Percentiles rank a stretch among this genome's conserved stretches.
phyloP scores from a whole-genome alignment of 2,329 filamentous ascomycete species.

The Lachnum nothofagi region DNA sequence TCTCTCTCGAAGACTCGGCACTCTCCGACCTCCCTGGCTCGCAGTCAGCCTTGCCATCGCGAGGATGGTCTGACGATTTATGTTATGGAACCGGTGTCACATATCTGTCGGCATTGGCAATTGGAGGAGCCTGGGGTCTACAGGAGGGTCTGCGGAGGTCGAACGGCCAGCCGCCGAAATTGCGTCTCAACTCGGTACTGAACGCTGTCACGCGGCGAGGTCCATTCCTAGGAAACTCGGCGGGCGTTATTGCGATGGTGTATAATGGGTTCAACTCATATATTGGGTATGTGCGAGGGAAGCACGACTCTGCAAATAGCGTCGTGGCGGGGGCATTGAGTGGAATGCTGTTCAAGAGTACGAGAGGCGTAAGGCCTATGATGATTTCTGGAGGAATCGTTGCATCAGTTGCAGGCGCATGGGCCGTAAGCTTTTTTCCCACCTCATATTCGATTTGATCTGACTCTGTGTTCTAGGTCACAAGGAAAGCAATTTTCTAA shows the following conservation, averaged over 20 bases:
- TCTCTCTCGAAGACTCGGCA: conserved; percentile 85
- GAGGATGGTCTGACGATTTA: conserved; percentile 95
- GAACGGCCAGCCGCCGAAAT: conserved; percentile 74
- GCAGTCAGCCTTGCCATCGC: conserved; percentile 83
- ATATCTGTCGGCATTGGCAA: conserved; percentile 78
- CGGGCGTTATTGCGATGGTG: conserved; percentile 88
- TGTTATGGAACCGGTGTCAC: conserved; percentile 96
- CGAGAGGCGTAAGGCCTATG: conserved; percentile 84
- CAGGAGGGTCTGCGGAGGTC: conserved; percentile 81
- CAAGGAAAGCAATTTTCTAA: conserved; percentile 47
- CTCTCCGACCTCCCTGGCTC: conserved; percentile 81
- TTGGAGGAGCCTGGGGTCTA: conserved; percentile 89
- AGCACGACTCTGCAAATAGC: conserved; percentile 87
- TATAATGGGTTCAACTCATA: conserved; percentile 92
- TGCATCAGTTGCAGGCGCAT: conserved; percentile 74
- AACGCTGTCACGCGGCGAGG: conserved; percentile 91
- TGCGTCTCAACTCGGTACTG: conserved; percentile 87
- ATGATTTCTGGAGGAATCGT: conserved; percentile 90
- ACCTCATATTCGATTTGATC: background rate
- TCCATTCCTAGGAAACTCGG: conserved; percentile 92
- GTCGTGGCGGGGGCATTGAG: conserved; percentile 79
- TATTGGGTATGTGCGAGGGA: conserved; percentile 72
- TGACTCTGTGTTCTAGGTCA: conserved; percentile 36
- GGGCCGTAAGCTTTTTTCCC: conserved; percentile 67
- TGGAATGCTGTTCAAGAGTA: conserved; percentile 95